Percentiles rank a stretch among this genome's conserved stretches.
Conservation (phyloP, 2,329 filamentous ascomycete species). For the Coniochaeta sp. region DNA sequence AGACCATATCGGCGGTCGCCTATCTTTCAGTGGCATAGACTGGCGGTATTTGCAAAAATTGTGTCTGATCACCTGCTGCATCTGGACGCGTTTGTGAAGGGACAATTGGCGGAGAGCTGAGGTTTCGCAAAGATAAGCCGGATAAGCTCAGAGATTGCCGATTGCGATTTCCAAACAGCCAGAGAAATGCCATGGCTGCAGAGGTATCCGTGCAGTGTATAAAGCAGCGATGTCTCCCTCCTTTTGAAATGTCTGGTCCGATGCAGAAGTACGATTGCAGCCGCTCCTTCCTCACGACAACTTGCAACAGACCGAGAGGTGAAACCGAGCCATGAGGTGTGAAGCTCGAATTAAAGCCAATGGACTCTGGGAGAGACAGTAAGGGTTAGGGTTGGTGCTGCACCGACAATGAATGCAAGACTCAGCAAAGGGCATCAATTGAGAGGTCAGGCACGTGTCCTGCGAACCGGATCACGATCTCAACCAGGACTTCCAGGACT, state of each 20-base stretch:
- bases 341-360: not conserved
- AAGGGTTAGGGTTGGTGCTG: not conserved
- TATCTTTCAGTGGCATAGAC: not conserved
- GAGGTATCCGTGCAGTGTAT: not conserved
- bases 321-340: not conserved
- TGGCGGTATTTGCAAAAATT: not conserved
- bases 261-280: not conserved
- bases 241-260: not conserved
- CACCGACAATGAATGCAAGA: too few species aligned
- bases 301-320: not conserved
- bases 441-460: too few species aligned
- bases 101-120: not conserved
- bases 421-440: too few species aligned
- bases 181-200: not conserved
- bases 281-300: not conserved
- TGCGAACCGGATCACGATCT: too few species aligned
- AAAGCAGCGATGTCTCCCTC: not conserved
- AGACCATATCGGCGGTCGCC: not conserved
- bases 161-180: not conserved
- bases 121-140: not conserved
- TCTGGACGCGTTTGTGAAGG: not conserved
- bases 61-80: not conserved
- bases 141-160: not conserved
- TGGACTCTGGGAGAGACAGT: not conserved
- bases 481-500: too few species aligned